A percentile compares a stretch with the other conserved stretches of the same genome.
Evolutionary conservation across 2,329 filamentous ascomycete species (phyloP).

Genomic region (Fulvia fulva): DNA sequence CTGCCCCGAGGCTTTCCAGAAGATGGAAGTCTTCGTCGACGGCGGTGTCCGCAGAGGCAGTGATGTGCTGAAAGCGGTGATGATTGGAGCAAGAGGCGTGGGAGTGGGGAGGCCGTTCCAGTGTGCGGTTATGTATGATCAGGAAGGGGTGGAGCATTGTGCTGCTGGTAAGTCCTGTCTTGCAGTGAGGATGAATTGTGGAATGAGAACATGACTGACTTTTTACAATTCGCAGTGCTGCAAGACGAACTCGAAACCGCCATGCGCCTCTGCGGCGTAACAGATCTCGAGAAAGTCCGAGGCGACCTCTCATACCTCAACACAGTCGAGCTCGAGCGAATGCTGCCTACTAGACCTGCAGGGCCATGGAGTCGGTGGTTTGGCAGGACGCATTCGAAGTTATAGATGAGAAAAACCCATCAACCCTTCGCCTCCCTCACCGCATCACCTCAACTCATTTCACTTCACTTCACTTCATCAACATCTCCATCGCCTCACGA

Average conservation of each 20-base stretch:
- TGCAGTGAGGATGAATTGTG: no score
- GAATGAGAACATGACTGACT: no score
- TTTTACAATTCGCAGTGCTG: constrained; percentile 34
- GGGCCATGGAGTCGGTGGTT: constrained; percentile 14
- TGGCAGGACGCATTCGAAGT: constrained; percentile 18
- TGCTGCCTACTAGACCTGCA: constrained; percentile 38
- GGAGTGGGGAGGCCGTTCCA: constrained; percentile 61
- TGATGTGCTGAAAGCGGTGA: constrained; percentile 64
- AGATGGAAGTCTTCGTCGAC: constrained; percentile 61
- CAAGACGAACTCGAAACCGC: constrained; percentile 61
- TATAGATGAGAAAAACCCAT: constrained; percentile 12
- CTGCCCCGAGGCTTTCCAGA: constrained; percentile 57
- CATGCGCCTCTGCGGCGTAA: constrained; percentile 64
- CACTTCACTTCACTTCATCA: constrained; percentile 35
- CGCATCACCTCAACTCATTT: not conserved
- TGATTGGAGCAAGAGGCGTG: constrained; percentile 58
- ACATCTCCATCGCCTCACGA: constrained; percentile 66
- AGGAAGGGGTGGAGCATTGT: constrained; percentile 48
- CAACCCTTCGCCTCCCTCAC: not conserved
- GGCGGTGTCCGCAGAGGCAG: constrained; percentile 61
- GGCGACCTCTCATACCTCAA: constrained; percentile 56
- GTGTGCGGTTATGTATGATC: constrained; percentile 58
- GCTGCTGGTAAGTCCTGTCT: constrained; percentile 53
- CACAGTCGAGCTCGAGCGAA: constrained; percentile 48
- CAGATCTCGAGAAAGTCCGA: constrained; percentile 56